Percentiles rank a stretch among this genome's conserved stretches.
phyloP scores from a whole-genome alignment of 352 stramenopile species.

The Phytophthora vignae region DNA sequence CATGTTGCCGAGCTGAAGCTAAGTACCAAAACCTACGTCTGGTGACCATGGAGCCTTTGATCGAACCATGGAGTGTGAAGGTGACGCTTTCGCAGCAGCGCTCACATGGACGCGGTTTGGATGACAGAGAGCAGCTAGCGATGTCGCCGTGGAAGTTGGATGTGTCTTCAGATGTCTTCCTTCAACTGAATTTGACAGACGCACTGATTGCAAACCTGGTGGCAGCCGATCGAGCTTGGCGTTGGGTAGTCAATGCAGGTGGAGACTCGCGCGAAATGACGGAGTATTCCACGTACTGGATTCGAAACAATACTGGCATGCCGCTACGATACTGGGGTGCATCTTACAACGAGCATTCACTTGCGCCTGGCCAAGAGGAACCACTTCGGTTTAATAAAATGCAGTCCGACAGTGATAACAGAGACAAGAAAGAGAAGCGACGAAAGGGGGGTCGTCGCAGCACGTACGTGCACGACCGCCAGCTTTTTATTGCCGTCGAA shows the following conservation, averaged over 20 bases:
- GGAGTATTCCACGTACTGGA: constrained; percentile 89
- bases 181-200: constrained; percentile 86
- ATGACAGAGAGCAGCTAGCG: constrained; percentile 26
- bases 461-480: constrained; percentile 37
- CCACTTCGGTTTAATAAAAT: constrained; percentile 63
- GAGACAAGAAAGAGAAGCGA: constrained; percentile 13
- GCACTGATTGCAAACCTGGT: constrained; percentile 84
- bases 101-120: constrained; percentile 15
- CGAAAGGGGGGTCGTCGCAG: constrained; percentile 29
- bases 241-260: constrained; percentile 78
- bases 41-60: constrained; percentile 79
- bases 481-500: constrained; percentile 81
- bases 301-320: constrained; percentile 87
- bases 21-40: constrained; percentile 90
- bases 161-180: constrained; percentile 65
- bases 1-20: constrained; percentile 63
- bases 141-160: constrained; percentile 60
- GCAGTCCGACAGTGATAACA: neutral
- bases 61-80: constrained; percentile 81
- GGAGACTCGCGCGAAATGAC: constrained; percentile 76
- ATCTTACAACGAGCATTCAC: constrained; percentile 60
- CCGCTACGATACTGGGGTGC: constrained; percentile 77
- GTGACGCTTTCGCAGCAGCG: constrained; percentile 49
- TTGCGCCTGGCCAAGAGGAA: constrained; percentile 67
- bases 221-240: constrained; percentile 78